Evolutionary conservation across 805 yeast genomes (phyloP), one percentile per base, ranked within the genome.

Genomic region (Metschnikowia shivogae): DNA sequence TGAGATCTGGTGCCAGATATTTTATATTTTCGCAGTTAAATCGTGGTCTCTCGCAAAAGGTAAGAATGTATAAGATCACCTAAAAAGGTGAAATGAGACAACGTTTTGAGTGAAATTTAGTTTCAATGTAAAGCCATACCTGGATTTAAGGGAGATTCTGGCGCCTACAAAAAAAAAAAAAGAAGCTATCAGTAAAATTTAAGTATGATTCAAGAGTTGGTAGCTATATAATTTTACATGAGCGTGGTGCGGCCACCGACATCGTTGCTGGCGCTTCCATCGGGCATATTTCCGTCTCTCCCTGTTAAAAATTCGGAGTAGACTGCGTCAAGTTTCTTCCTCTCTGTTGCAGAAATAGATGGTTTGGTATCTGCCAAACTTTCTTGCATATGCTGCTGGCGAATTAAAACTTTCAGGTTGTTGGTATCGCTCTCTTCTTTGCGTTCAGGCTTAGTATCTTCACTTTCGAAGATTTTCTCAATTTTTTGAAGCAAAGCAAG

Each of bases 221-320:
- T 36, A 17, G 17, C 17, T 17, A 37, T 29, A n/a, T 19, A 19
- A 4, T 19, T 31, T 71, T 63, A 89, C 89, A 86, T 86, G 41
- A 90, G 67, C 0, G 96, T 85, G 8, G 86, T 77, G 47, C 97
- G 73, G 3, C 89, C 96, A 1, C 97, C 97, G 13, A 89, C 76
- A 38, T 86, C 90, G 34, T 72, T 80, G 57, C 93, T 80, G 3
- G 92, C 80, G 29, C 81, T 76, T 0, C 97, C 97, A 51, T 81
- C 82, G 1, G 95, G 96, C 88, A 92, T 81, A 46, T 84, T 82
- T 0, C 96, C 97, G 45, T 86, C 90, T 36, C 97, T 67, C 12
- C 80, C 89, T 34, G 81, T 76, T 5, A 83, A 78, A 58, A 92
- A 93, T 58, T 84, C 82, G 17, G 69, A 60, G 59, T 92, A 92